Evolutionary conservation across 2,329 filamentous ascomycete genomes (phyloP), one percentile per base, ranked within the genome.

Genomic region (Paecilomyces sp.): DNA sequence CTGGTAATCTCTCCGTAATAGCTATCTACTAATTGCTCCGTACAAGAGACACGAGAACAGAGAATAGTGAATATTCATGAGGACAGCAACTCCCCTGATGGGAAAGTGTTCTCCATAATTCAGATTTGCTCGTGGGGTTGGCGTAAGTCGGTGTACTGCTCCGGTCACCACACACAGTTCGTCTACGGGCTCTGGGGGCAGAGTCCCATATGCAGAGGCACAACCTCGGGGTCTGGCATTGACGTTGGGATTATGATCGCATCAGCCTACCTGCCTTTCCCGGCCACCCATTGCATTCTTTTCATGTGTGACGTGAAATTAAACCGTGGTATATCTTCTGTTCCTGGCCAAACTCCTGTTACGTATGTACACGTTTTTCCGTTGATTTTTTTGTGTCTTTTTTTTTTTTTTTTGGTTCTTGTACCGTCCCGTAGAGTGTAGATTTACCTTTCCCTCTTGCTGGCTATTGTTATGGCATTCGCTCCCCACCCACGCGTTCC

Each of bases 401-500:
- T 18, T 18, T 15, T 47, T 8, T 18, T 9, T 9, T 7, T 22
- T 41, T 28, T 28, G 25, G 25, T 3, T 28, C 6, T 28, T 28
- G 25, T 28, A 4, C 25, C 25, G 3, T 6, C 25, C 25, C 25
- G 25, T 28, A 3, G 25, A 28, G 25, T 28, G 31, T 33, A 33
- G 31, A 33, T 33, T 47, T 47, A 18, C n/a, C 41, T 47, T n/a
- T 22, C 15, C 15, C 15, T 18, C 5, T 22, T 47, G n/a, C 41
- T 33, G 31, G 41, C 9, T 47, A n/a, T 47, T 47, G 41, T 47
- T 53, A 28, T 24, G 11, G 25, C 5, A 12, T 13, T 12, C 4
- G 9, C 51, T 53, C 51, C 28, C 51, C 51, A 53, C 51, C 28
- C 51, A 61, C 61, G 57, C 61, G 61, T 62, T 62, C 61, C 61